Evolutionary conservation across 2,329 filamentous ascomycete genomes (phyloP).

Genomic region (Orbilia brochopaga): DNA sequence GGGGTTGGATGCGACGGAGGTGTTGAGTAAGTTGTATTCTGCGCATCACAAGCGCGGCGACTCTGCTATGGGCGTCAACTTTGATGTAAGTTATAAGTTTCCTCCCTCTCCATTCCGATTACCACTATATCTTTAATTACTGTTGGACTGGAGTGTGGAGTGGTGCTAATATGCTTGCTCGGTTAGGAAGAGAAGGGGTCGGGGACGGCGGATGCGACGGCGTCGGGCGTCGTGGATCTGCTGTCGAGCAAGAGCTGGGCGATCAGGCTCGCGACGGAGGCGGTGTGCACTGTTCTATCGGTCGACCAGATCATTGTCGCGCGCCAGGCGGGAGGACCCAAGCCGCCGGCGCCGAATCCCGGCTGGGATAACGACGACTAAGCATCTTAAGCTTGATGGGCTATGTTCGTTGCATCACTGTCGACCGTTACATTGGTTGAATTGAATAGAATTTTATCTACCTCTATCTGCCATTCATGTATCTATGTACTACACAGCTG

Average conservation of each 20-base stretch:
- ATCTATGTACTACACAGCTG: constrained; percentile 2
- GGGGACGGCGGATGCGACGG: constrained; percentile 82
- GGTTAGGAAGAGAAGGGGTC: constrained; percentile 73
- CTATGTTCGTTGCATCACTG: neutral
- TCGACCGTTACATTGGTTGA: neutral
- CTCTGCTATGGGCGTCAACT: constrained; percentile 91
- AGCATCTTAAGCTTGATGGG: neutral
- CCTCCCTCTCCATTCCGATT: neutral
- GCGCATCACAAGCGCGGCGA: constrained; percentile 87
- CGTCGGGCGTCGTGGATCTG: constrained; percentile 89
- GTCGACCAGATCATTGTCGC: constrained; percentile 99
- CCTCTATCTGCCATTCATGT: neutral
- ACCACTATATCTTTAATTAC: too few species aligned
- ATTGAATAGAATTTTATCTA: neutral
- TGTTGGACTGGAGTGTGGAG: too few species aligned
- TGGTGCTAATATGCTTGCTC: constrained; percentile 21
- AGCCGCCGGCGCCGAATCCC: constrained; percentile 92
- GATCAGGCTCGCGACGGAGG: constrained; percentile 94
- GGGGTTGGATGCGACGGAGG: constrained; percentile 95
- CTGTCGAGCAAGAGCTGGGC: constrained; percentile 94
- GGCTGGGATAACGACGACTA: constrained; percentile 70
- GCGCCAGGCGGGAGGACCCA: constrained; percentile 90
- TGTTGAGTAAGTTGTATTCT: constrained; percentile 88
- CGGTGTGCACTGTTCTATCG: constrained; percentile 88
- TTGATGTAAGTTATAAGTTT: constrained; percentile 67